These are phyloP conservation scores for Vanderwaltozyma tropicalis DNA, from an alignment of 805 yeast genomes.

Conservation along the genomic window DNA sequence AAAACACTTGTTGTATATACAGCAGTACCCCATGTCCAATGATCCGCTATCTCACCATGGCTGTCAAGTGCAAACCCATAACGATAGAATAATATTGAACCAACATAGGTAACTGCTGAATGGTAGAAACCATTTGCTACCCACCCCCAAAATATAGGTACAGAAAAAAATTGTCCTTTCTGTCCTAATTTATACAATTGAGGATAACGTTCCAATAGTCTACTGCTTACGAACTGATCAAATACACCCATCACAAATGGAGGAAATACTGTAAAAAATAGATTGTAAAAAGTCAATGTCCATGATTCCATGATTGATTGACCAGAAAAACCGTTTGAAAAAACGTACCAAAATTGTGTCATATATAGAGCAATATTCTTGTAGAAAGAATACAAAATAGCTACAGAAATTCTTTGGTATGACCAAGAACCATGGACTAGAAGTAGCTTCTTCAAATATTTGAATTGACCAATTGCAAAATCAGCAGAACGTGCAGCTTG, in stretches of 20 bases:
- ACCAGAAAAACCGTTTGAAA: constrained; percentile 85
- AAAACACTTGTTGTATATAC: constrained; percentile 77
- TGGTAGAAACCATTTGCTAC: constrained; percentile 91
- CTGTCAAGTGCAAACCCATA: constrained; percentile 51
- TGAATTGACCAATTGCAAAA: constrained; percentile 92
- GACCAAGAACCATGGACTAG: constrained; percentile 98
- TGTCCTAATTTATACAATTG: constrained; percentile 89
- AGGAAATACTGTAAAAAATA: constrained; percentile 86
- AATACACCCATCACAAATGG: constrained; percentile 94
- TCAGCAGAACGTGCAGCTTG: constrained; percentile 99
- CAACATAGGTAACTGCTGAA: constrained; percentile 72
- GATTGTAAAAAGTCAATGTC: constrained; percentile 94
- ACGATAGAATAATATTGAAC: constrained; percentile 56
- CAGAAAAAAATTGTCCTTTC: constrained; percentile 78
- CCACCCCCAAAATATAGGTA: constrained; percentile 95
- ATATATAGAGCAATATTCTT: constrained; percentile 90
- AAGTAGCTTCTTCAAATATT: constrained; percentile 67
- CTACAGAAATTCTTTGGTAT: constrained; percentile 85
- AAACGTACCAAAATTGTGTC: constrained; percentile 98
- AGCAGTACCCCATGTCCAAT: constrained; percentile 94
- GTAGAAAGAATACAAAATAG: constrained; percentile 89
- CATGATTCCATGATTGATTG: constrained; percentile 95
- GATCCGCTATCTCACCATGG: constrained; percentile 66
- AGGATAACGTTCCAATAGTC: constrained; percentile 84
- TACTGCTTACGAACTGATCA: constrained; percentile 90